Base-by-base conservation (phyloP, 2,329 filamentous ascomycete genomes). In the Colletotrichum cordylinicola region DNA sequence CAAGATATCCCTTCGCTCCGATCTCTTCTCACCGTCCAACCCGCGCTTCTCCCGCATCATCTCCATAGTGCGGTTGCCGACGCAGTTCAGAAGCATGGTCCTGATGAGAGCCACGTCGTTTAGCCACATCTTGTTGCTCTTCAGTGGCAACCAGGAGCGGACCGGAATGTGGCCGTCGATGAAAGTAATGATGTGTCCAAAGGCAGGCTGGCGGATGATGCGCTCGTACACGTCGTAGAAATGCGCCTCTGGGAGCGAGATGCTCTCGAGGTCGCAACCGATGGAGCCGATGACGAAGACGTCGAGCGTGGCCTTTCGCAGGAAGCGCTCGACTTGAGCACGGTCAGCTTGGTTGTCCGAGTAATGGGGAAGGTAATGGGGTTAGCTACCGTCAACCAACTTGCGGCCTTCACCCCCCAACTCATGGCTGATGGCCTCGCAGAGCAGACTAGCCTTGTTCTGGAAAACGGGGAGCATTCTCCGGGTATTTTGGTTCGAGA, bases 121-220 rank as follows among this genome's bases (percentile, higher is more conserved):
- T n/a, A 85, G 75, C 75, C 87, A 88, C 5, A 73, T 78, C 8
- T 78, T 80, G 72, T 88, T 88, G 2, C 84, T 84, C 58, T 83
- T 70, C 1, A 87, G 48, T 0, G 86, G 86, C 5, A 87, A 77
- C 79, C 85, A 83, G 1, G 77, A 74, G 15, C 84, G 81, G 8
- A 85, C 78, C 3, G 82, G 82, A 8, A 84, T 16, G 39, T 81
- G 81, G 18, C 79, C 79, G 62, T 86, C 83, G 16, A 85, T 74
- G 24, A 83, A 80, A 43, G 78, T 79, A 16, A 85, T 79, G 4
- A 85, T 35, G 15, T 81, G 79, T 1, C 82, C 81, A 0, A 82
- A 21, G 1, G 74, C 72, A 0, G 78, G 67, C 21, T 82, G 82
- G 16, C 83, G 80, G 55, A 86, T 82, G 65, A 85, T 75, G 29